Percentiles rank a stretch among this genome's conserved stretches.
phyloP scores from a whole-genome alignment of 345 rosid species.

The Eucalyptus marginata region DNA sequence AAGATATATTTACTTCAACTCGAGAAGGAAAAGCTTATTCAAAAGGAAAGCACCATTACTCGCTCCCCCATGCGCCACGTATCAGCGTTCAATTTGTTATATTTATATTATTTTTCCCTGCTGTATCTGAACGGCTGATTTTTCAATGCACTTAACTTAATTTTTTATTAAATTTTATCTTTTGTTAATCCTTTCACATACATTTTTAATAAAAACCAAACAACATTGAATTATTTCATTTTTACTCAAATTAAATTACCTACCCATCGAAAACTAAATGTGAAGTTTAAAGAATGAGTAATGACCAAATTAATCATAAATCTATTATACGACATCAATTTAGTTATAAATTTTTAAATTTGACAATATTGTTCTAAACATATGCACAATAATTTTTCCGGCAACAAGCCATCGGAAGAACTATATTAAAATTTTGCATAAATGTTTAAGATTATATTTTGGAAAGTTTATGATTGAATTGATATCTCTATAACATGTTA shows the following conservation, averaged over 20 bases:
- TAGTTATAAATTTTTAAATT: neutral
- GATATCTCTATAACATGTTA: neutral
- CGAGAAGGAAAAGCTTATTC: neutral
- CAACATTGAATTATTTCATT: neutral
- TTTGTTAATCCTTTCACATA: neutral
- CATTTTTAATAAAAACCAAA: neutral
- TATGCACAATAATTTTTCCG: neutral
- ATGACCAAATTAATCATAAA: neutral
- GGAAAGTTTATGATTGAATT: neutral
- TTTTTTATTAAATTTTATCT: neutral
- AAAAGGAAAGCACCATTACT: neutral
- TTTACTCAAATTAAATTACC: neutral
- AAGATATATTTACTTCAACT: neutral
- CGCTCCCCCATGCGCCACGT: neutral
- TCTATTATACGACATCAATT: neutral
- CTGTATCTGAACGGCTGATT: neutral
- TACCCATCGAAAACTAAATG: neutral
- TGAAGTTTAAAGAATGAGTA: neutral
- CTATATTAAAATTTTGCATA: neutral
- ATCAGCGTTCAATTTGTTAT: neutral
- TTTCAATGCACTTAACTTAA: neutral
- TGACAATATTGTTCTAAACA: neutral
- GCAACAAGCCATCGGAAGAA: neutral
- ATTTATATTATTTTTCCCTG: neutral
- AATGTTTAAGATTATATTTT: neutral